A percentile compares a stretch with the other conserved stretches of the same genome.
phyloP scores from a whole-genome alignment of 805 yeast species.

The Sugiyamaella floridensis region DNA sequence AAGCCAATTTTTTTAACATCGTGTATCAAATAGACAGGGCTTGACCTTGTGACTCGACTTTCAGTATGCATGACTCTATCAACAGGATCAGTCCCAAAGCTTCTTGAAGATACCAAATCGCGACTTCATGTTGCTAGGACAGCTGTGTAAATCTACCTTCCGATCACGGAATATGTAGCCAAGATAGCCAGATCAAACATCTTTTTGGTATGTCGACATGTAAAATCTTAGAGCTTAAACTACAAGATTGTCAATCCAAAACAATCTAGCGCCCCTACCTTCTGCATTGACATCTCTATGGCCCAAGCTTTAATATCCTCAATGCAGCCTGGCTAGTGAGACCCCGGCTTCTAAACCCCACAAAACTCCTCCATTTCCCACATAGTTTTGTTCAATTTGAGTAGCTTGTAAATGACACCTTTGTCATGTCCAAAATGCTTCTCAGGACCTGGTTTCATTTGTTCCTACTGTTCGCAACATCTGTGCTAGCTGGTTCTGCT shows the following conservation, averaged over 20 bases:
- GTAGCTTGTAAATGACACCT: not conserved
- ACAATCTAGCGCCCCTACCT: not conserved
- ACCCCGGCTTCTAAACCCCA: not conserved
- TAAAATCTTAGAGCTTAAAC: too few relatives aligned
- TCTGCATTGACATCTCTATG: not conserved
- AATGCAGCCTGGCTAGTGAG: not conserved
- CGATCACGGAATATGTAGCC: too few relatives aligned
- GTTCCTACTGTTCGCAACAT: not conserved
- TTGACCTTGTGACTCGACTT: too few relatives aligned
- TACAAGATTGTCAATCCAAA: not conserved
- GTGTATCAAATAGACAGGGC: too few relatives aligned
- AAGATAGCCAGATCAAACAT: too few relatives aligned
- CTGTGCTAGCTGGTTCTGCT: not conserved
- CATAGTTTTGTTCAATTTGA: not conserved
- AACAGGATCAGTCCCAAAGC: too few relatives aligned
- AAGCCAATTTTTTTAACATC: too few relatives aligned
- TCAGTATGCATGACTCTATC: too few relatives aligned
- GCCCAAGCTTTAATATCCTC: not conserved
- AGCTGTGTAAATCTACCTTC: too few relatives aligned
- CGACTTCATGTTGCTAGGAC: too few relatives aligned
- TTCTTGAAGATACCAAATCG: too few relatives aligned
- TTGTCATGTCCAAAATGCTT: not conserved
- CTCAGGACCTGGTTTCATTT: not conserved
- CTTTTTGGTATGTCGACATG: too few relatives aligned
- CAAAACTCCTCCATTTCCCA: not conserved